These are phyloP conservation scores for Fusarium sp. DNA, from an alignment of 2,329 filamentous ascomycete genomes.

Conservation along the genomic window DNA sequence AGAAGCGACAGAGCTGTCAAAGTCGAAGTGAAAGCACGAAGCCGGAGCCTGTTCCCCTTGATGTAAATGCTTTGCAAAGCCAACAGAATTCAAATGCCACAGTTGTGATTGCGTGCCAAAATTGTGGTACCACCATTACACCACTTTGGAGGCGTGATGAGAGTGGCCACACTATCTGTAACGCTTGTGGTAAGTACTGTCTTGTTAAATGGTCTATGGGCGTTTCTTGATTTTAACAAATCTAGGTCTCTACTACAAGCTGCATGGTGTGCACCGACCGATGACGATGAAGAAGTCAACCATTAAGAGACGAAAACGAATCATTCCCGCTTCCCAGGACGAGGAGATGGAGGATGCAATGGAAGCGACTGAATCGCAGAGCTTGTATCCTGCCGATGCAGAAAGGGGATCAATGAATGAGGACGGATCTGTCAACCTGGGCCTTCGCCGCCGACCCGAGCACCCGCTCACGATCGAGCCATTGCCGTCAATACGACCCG, in stretches of 20 bases:
- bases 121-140: constrained; percentile 96
- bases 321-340: constrained; percentile 80
- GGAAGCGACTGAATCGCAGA: constrained; percentile 57
- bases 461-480: constrained; percentile 61
- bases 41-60: constrained; percentile 49
- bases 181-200: constrained; percentile 85
- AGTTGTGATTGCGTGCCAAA: constrained; percentile 89
- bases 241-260: constrained; percentile 91
- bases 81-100: constrained; percentile 50
- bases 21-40: constrained; percentile 42
- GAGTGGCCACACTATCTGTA: constrained; percentile 95
- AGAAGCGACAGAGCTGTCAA: constrained; percentile 57
- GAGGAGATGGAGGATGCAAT: constrained; percentile 63
- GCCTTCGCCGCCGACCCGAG: constrained; percentile 63
- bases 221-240: constrained; percentile 22
- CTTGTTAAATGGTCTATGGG: not conserved
- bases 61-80: constrained; percentile 51
- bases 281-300: constrained; percentile 99
- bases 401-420: constrained; percentile 70
- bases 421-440: constrained; percentile 74
- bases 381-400: constrained; percentile 52
- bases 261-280: constrained; percentile 92
- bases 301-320: constrained; percentile 94
- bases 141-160: constrained; percentile 96
- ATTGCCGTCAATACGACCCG: constrained; percentile 58